Base-by-base conservation (phyloP, 2,329 filamentous ascomycete species). In the Fusarium graminum region DNA sequence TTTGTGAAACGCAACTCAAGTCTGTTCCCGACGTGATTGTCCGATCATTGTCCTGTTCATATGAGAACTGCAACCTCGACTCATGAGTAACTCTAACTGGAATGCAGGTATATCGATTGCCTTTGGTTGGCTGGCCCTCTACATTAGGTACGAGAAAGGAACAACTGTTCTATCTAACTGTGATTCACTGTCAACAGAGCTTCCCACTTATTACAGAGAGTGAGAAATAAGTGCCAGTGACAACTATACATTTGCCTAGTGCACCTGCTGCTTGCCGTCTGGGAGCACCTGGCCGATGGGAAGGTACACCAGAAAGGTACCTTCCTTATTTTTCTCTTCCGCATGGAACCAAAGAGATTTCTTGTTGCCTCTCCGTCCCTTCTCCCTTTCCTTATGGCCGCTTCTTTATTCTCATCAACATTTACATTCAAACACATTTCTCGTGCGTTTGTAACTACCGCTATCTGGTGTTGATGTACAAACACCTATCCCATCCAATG, bases 151-250 rank as follows among this genome's bases (percentile, higher is more conserved):
- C 22, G 22, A 22, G 6, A 22, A 22, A 22, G 22, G 22, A 22
- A 22, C 6, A 22, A 22, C 22, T 22, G 22, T 22, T 22, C 22
- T 11, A 25, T 26, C 14, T 6, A 10, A 1, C 13, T 34, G 26
- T 61, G 55, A 60, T 61, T 61, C 58, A 61, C 36, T 52, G 40
- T 16, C 26, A 13, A n/a, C 16, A 28, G 16, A n/a, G 28, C 7
- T 25, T n/a, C 19, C 6, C 11, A 30, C 25, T 16, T 19, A 6
- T 8, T n/a, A 7, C 8, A 36, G 34, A 32, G 17, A 17, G 6
- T 43, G 10, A 17, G 8, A 42, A 26, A 19, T 17, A 28, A 52
- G 22, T 16, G 40, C 42, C 41, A 47, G 30, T 50, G 57, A n/a
- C 17, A 46, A 12, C n/a, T 13, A 22, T 7, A 22, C 7, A n/a